These are phyloP conservation scores for Suillus lakei DNA, from an alignment of 768 basidiomycete genomes.

Conservation along the genomic window DNA sequence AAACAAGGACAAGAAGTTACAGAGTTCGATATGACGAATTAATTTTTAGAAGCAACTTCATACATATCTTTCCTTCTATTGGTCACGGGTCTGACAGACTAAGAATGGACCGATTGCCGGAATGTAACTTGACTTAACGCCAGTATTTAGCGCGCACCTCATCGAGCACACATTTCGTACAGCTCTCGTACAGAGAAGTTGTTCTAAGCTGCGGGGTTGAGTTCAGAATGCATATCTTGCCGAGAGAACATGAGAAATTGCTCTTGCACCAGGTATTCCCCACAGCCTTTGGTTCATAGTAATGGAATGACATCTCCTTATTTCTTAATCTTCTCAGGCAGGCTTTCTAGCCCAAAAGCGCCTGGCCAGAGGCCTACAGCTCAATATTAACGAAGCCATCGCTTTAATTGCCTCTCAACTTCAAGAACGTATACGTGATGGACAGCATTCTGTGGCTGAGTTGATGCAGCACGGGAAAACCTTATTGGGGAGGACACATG, in stretches of 20 bases:
- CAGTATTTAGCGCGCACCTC: background rate
- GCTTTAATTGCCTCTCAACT: conserved; percentile 92
- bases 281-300: conserved; percentile 1
- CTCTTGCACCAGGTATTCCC: conserved; percentile 66
- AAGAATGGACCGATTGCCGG: background rate
- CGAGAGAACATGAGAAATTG: conserved; percentile 77
- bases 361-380: conserved; percentile 86
- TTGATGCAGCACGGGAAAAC: conserved; percentile 95
- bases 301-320: conserved; percentile 1
- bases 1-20: background rate
- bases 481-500: conserved; percentile 87
- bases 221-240: conserved; percentile 67
- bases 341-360: conserved; percentile 94
- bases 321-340: conserved; percentile 47
- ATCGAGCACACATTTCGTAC: background rate
- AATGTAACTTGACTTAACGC: background rate
- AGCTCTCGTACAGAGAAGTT: background rate
- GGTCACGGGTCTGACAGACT: no score
- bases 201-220: background rate
- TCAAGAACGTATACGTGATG: conserved; percentile 95
- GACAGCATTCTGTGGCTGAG: conserved; percentile 79
- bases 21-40: background rate
- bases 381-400: conserved; percentile 87
- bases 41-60: background rate
- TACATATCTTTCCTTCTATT: no score